Conservation (phyloP, 495 filamentous ascomycete species). For the Lentithecium fluviatile region DNA sequence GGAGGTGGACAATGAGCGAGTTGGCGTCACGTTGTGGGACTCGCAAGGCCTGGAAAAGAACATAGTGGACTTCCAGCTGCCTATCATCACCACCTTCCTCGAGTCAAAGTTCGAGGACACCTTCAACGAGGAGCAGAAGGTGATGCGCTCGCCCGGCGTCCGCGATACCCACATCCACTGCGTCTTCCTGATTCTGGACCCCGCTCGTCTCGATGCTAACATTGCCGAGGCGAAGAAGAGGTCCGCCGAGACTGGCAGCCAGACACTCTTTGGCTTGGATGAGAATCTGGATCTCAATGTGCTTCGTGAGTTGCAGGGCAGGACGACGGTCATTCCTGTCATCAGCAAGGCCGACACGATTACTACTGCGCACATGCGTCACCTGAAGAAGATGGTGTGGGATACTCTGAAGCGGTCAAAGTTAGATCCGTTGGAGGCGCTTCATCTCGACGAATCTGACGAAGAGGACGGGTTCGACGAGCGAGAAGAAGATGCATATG, state of each 20-base stretch:
- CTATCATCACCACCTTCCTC: constrained; percentile 85
- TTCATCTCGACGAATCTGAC: constrained; percentile 74
- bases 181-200: constrained; percentile 90
- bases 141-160: constrained; percentile 85
- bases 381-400: constrained; percentile 88
- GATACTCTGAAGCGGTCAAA: constrained; percentile 79
- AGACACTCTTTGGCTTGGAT: constrained; percentile 72
- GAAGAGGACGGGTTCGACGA: constrained; percentile 46
- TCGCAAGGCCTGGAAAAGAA: constrained; percentile 91
- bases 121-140: constrained; percentile 96
- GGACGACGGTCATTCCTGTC: constrained; percentile 93
- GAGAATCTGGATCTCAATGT: constrained; percentile 90
- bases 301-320: constrained; percentile 81
- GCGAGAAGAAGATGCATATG: constrained; percentile 45
- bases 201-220: constrained; percentile 78
- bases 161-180: constrained; percentile 97
- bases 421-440: constrained; percentile 82
- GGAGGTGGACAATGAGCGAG: constrained; percentile 87
- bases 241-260: constrained; percentile 49
- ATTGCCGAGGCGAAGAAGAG: constrained; percentile 60
- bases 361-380: constrained; percentile 87
- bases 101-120: constrained; percentile 99
- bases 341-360: constrained; percentile 98
- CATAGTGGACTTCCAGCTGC: constrained; percentile 88
- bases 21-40: constrained; percentile 95